A percentile compares a stretch with the other conserved stretches of the same genome.
phyloP scores from a whole-genome alignment of 2,329 filamentous ascomycete species.

The Trichophyton schoenleinii region DNA sequence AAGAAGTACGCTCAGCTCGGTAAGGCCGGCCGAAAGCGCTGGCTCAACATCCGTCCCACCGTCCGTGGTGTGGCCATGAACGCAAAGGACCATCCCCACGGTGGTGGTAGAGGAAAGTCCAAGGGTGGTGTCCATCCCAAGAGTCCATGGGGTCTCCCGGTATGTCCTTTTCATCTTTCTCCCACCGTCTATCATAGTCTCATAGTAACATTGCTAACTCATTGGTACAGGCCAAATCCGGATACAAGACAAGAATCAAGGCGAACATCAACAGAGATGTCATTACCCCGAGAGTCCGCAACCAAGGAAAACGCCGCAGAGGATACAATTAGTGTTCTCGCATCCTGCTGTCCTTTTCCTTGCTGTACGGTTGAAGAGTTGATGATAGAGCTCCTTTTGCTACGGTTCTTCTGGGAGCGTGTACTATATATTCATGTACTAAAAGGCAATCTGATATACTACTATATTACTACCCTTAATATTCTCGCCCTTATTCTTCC shows the following conservation, averaged over 20 bases:
- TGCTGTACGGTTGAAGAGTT: not conserved
- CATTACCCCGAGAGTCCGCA: constrained; percentile 68
- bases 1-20: constrained; percentile 83
- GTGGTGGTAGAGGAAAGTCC: constrained; percentile 97
- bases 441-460: not conserved
- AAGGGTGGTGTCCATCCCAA: constrained; percentile 95
- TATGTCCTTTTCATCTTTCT: constrained; percentile 41
- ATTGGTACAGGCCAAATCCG: constrained; percentile 38
- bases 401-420: not conserved
- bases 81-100: constrained; percentile 94
- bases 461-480: not conserved
- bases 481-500: not conserved
- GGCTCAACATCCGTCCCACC: constrained; percentile 87
- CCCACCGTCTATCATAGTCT: constrained; percentile 10
- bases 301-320: constrained; percentile 75
- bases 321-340: constrained; percentile 42
- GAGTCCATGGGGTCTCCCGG: constrained; percentile 90
- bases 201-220: not conserved
- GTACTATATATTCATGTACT: constrained; percentile 3
- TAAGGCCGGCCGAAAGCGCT: constrained; percentile 86
- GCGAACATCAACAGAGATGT: constrained; percentile 87
- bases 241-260: constrained; percentile 80
- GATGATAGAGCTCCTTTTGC: not conserved
- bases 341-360: not conserved
- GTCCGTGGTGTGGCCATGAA: constrained; percentile 99